These are phyloP conservation scores for Oryza nivara DNA, from an alignment of 176 grass and related monocot genomes.

Conservation along the genomic window DNA sequence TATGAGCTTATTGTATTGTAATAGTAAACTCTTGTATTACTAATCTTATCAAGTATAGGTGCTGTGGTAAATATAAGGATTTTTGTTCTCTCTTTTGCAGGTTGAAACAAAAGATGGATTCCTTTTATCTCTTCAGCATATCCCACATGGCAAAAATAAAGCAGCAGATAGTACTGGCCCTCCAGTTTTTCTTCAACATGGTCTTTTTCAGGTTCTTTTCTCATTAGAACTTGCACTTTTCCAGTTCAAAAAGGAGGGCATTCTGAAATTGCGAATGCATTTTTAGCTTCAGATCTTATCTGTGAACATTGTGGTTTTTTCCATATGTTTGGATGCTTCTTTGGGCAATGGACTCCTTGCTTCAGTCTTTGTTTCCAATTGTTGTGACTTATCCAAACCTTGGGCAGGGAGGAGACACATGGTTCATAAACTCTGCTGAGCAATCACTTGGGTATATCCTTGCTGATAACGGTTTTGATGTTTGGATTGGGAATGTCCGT, in stretches of 20 bases:
- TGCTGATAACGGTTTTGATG: slow-evolving; percentile 96
- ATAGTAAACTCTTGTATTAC: not conserved
- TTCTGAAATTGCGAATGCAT: not conserved
- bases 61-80: slow-evolving; percentile 21
- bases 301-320: not conserved
- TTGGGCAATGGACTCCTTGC: slow-evolving; percentile 9
- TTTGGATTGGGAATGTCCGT: slow-evolving; percentile 94
- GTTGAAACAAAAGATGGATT: slow-evolving; percentile 88
- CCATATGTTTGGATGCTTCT: slow-evolving; percentile 23
- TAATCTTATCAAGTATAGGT: not conserved
- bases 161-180: slow-evolving; percentile 46
- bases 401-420: slow-evolving; percentile 84
- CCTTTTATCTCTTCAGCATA: slow-evolving; percentile 80
- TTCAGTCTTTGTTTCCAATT: slow-evolving; percentile 17
- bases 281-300: not conserved
- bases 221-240: slow-evolving; percentile 11
- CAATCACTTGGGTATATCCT: slow-evolving; percentile 91
- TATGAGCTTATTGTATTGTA: not conserved
- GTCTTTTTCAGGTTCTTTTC: slow-evolving; percentile 85
- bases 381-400: slow-evolving; percentile 26
- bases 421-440: slow-evolving; percentile 79
- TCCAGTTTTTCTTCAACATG: slow-evolving; percentile 94
- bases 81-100: slow-evolving; percentile 40
- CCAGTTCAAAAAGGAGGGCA: not conserved
- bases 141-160: slow-evolving; percentile 67